These are phyloP conservation scores for Lactarius sanguifluus DNA, from an alignment of 768 basidiomycete genomes.

Conservation along the genomic window DNA sequence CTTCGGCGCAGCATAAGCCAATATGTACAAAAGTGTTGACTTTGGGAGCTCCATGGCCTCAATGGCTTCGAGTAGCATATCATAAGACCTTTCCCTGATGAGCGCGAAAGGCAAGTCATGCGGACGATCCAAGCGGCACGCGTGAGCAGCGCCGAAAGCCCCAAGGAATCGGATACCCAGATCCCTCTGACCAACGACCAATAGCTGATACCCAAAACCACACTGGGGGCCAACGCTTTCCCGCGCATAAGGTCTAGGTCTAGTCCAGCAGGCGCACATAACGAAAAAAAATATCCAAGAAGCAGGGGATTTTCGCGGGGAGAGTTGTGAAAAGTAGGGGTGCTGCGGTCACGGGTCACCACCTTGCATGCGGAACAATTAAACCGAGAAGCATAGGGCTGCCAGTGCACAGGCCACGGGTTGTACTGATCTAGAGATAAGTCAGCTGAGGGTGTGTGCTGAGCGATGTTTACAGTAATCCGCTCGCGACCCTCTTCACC, in stretches of 20 bases:
- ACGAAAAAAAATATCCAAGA: too few species aligned
- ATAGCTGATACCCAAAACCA: not conserved
- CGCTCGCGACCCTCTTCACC: not conserved
- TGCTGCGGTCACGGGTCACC: constrained; percentile 52
- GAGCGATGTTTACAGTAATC: too few species aligned
- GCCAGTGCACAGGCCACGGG: constrained; percentile 17
- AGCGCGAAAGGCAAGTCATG: not conserved
- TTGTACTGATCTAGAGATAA: constrained; percentile 58
- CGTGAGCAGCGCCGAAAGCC: not conserved
- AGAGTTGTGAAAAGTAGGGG: constrained; percentile 48
- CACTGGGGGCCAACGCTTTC: not conserved
- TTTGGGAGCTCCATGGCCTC: not conserved
- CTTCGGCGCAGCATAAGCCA: not conserved
- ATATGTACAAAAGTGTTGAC: not conserved
- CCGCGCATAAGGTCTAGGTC: not conserved
- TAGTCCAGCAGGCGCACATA: too few species aligned
- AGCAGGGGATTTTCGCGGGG: too few species aligned
- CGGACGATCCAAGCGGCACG: not conserved
- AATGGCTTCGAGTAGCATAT: not conserved
- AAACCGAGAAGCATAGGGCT: constrained; percentile 26
- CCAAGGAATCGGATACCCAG: too few species aligned
- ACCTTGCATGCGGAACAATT: not conserved
- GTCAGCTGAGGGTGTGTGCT: constrained; percentile 51
- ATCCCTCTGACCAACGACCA: not conserved
- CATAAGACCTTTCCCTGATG: not conserved